Evolutionary conservation across 139 green algal species (phyloP), one percentile per base, ranked within the genome.

Genomic region (Asterochloris sp.): DNA sequence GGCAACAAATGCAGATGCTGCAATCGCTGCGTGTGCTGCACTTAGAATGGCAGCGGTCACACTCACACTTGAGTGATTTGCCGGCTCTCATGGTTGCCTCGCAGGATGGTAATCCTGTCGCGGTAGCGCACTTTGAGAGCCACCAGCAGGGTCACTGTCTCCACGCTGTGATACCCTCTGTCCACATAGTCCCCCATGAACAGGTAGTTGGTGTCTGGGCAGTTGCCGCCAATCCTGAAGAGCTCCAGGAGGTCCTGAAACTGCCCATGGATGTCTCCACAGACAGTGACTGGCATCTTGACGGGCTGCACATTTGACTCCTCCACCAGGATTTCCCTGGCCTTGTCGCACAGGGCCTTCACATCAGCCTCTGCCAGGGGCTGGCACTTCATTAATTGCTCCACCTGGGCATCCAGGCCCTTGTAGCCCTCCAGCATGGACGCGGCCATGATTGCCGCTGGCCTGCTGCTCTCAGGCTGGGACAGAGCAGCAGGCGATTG

Each of bases 161-260:
- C 97, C 29, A 99, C 97, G 26, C 90, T 97, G 83, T 99, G 96
- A 86, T 99, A 99, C 11, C 94, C 97, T 71, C 97, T 83, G 85
- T 99, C 97, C 54, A 99, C 97, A 85, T 99, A 99, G 92, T 99
- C 97, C 0, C 97, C 97, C 95, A 99, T 98, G 87, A 99, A 99
- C 28, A 99, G 86, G 80, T 99, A 99, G 89, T 99, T 99, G 13
- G 97, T 99, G 86, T 99, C 96, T 0, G 97, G 97, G 79, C 89
- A 93, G 76, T 95, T 92, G 74, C 97, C 97, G 19, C 95, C 96
- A n/a, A 98, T 98, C 47, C 91, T 88, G 81, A 99, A 98, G 28
- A 99, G 92, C 86, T 98, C 95, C 78, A 99, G 80, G 76, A 99
- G 84, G 87, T 99, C 97, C 76, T 98, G 92, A 83, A 98, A 98